Percentiles rank a stretch among this genome's conserved stretches.
phyloP scores from a whole-genome alignment of 1,284 basidiomycete species.

The Meira miltonrushii region DNA sequence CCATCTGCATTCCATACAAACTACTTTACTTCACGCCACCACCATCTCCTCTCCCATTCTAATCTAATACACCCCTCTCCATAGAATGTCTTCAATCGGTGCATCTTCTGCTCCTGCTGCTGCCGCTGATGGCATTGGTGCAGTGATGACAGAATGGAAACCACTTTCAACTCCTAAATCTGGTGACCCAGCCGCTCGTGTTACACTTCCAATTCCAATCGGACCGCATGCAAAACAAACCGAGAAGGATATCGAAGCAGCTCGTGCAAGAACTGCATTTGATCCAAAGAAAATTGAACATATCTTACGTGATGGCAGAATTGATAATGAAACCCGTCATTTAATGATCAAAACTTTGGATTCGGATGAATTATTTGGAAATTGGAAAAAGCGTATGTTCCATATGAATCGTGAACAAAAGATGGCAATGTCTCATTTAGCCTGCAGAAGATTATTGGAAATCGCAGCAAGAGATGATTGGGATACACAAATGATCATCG shows the following conservation, averaged over 20 bases:
- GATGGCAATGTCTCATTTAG: conserved; percentile 41
- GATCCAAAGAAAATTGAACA: conserved; percentile 39
- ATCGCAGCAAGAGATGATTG: conserved; percentile 36
- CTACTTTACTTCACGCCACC: background rate
- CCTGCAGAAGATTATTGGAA: conserved; percentile 39
- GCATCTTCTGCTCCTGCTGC: background rate
- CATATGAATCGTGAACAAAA: conserved; percentile 46
- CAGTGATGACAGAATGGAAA: background rate
- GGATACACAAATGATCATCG: conserved; percentile 42
- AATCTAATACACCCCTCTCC: background rate
- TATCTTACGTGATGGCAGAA: conserved; percentile 34
- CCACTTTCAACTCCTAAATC: conserved; percentile 25
- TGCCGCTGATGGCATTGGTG: background rate
- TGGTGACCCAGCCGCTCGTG: conserved; percentile 20
- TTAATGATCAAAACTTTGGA: conserved; percentile 30
- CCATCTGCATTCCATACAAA: too few relatives aligned
- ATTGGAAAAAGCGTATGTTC: conserved; percentile 43
- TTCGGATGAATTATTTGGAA: conserved; percentile 37
- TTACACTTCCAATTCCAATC: conserved; percentile 42
- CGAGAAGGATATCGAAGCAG: conserved; percentile 28
- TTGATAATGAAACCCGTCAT: conserved; percentile 37
- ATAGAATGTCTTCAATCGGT: background rate
- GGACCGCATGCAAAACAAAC: conserved; percentile 33
- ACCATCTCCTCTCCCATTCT: background rate
- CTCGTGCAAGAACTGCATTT: conserved; percentile 28